Percentiles rank a stretch among this genome's conserved stretches.
These are phyloP conservation scores for Sophora flavescens DNA, from an alignment of 306 rosid genomes.

Conservation along the genomic window DNA sequence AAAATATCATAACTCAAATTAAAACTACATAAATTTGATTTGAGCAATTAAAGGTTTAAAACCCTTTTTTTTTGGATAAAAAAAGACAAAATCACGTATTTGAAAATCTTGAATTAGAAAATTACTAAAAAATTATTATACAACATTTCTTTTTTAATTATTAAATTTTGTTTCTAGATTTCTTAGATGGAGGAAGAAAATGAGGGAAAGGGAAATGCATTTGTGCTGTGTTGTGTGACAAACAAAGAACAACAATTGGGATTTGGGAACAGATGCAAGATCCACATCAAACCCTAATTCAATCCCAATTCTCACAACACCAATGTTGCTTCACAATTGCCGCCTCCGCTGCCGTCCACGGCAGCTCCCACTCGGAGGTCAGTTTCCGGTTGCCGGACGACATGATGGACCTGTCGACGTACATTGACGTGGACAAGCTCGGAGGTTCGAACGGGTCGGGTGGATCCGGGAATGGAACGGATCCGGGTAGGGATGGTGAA, in stretches of 20 bases:
- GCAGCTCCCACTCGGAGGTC: slow-evolving; percentile 76
- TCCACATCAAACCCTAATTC: slow-evolving; percentile 59
- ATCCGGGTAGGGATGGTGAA: slow-evolving; percentile 45
- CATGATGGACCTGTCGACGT: slow-evolving; percentile 79
- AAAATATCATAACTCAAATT: too few species aligned
- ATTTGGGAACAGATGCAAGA: too few species aligned
- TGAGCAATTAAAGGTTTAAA: too few species aligned
- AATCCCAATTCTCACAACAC: too few species aligned
- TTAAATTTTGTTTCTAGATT: neutral
- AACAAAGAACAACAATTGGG: too few species aligned
- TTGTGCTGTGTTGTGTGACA: too few species aligned
- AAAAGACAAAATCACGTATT: too few species aligned
- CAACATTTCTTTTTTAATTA: neutral
- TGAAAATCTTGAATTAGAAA: too few species aligned
- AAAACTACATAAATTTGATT: too few species aligned
- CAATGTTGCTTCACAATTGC: slow-evolving; percentile 43
- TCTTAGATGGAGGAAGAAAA: slow-evolving; percentile 7
- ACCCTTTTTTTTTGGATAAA: too few species aligned
- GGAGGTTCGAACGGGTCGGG: slow-evolving; percentile 50
- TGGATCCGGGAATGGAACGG: slow-evolving; percentile 45
- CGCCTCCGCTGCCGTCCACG: slow-evolving; percentile 37
- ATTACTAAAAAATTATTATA: neutral
- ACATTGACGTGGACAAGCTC: slow-evolving; percentile 87
- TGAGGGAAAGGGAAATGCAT: neutral
- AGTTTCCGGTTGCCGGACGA: slow-evolving; percentile 84